phyloP scores from a whole-genome alignment of 805 yeast species.

The Hanseniaspora thailandica region DNA sequence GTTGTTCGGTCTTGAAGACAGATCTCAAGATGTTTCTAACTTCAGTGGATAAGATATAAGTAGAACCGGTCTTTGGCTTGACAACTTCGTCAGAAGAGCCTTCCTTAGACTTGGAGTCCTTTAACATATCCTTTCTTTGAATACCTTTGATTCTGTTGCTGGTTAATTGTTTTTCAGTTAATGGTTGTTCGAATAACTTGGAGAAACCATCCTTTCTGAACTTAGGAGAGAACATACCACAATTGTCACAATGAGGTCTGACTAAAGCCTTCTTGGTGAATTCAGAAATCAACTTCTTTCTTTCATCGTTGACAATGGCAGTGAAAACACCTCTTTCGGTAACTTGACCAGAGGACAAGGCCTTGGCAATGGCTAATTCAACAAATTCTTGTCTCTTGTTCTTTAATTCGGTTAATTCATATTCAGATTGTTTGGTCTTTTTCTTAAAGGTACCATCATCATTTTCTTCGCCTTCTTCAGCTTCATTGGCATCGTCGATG shows the following conservation, averaged over 20 bases:
- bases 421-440: constrained; percentile 21
- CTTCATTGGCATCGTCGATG: constrained; percentile 34
- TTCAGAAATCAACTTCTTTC: constrained; percentile 61
- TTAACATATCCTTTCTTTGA: constrained; percentile 59
- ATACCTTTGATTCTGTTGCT: constrained; percentile 77
- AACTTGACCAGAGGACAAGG: constrained; percentile 65
- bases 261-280: constrained; percentile 61
- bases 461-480: constrained; percentile 35
- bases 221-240: constrained; percentile 89
- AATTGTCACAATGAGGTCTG: constrained; percentile 85
- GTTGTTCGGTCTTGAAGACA: constrained; percentile 64
- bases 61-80: constrained; percentile 59
- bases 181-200: constrained; percentile 79
- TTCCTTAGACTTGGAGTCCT: constrained; percentile 28
- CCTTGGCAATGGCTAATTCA: constrained; percentile 54
- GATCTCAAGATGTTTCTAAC: constrained; percentile 64
- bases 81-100: constrained; percentile 28
- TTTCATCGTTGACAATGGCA: constrained; percentile 75
- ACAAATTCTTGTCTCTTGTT: constrained; percentile 60
- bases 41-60: constrained; percentile 80
- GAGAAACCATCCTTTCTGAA: constrained; percentile 91
- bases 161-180: constrained; percentile 67
- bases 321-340: constrained; percentile 59
- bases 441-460: constrained; percentile 27
- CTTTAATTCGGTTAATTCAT: constrained; percentile 40